phyloP scores from a whole-genome alignment of 345 rosid genomes.

The rapeseed (Brassica napus) region Da-Ae NC_063444.1:22622001-22622500 shows the following conservation, averaged over 20 bases:
- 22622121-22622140: no score
- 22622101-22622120: no score
- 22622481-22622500: background rate
- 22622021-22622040: no score
- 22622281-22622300: background rate
- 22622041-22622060: no score
- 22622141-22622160: no score
- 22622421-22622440: constrained; percentile 40
- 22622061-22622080: no score
- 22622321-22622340: background rate
- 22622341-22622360: constrained; percentile 23
- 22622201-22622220: background rate
- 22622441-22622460: background rate
- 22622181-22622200: background rate
- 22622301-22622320: background rate
- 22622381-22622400: constrained; percentile 31
- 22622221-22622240: background rate
- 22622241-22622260: background rate
- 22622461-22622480: background rate
- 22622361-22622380: background rate
- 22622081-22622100: no score
- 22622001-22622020: no score
- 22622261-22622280: background rate
- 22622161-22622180: no score
- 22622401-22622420: constrained; percentile 41